Evolutionary conservation across 768 basidiomycete species (phyloP), one percentile per base, ranked within the genome.

Genomic region (Boletus eberwhitei): DNA sequence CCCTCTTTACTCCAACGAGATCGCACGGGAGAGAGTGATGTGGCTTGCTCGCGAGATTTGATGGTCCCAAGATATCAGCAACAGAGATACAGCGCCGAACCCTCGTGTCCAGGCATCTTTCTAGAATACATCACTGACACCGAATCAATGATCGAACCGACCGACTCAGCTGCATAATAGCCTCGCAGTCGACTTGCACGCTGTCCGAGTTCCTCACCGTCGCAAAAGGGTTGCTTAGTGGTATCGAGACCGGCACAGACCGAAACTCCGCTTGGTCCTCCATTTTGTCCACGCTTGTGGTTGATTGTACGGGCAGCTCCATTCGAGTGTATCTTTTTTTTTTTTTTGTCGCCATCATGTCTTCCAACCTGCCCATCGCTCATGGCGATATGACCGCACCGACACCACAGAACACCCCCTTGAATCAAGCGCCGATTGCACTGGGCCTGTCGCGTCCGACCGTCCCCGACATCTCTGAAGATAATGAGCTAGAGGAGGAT

Each of bases 351-450:
- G 58, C 64, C 64, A 67, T 64, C 64, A 90, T 90, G 88, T 86
- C 86, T 45, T 81, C 81, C 67, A 85, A 77, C 67, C 71, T 90
- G 50, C 81, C 84, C 64, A 89, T 90, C 70, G 73, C 76, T 29
- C 72, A 75, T 41, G 69, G 73, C 52, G 82, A 82, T 72, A 75
- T 86, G 24, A 86, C 88, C 4, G 93, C 93, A n/a, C 93, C 93
- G 8, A 97, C 93, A 16, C 93, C 93, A 22, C 89, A 91, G 76
- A 96, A 97, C 74, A 96, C 94, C 4, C 94, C 93, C 12, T 75
- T 93, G 57, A 85, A 77, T 50, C 83, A 89, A 61, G 89, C 90
- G 13, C 91, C 92, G 52, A 87, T 96, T 72, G 79, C 86, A 1
- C 72, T 74, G 22, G 89, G 87, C 52, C 79, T 94, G 56, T 93